Percentiles rank a stretch among this genome's conserved stretches.
phyloP scores from a whole-genome alignment of 1,284 basidiomycete species.

The Ustilago cynodontis region DNA sequence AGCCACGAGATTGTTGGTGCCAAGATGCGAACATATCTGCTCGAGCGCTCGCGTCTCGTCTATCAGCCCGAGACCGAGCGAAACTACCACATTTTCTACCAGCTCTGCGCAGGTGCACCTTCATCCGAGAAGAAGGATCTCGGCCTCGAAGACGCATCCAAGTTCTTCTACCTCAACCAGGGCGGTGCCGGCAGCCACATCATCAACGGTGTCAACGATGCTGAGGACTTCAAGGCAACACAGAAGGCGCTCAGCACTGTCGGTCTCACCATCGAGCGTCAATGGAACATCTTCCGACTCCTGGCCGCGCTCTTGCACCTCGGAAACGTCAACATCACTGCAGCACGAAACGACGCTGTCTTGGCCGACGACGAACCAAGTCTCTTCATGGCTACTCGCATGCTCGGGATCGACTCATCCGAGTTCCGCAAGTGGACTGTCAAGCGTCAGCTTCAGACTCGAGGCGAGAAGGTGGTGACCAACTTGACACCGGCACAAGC shows the following conservation, averaged over 20 bases:
- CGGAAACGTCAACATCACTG: constrained; percentile 92
- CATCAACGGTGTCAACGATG: constrained; percentile 93
- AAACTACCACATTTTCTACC: constrained; percentile 99
- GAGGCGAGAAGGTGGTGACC: constrained; percentile 95
- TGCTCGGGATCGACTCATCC: constrained; percentile 88
- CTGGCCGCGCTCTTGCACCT: constrained; percentile 93
- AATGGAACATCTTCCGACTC: constrained; percentile 97
- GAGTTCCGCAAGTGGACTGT: constrained; percentile 99
- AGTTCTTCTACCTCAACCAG: constrained; percentile 93
- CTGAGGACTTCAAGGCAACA: constrained; percentile 91
- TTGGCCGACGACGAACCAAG: constrained; percentile 88
- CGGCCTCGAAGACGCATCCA: constrained; percentile 84
- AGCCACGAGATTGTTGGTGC: constrained; percentile 97
- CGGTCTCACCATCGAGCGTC: constrained; percentile 94
- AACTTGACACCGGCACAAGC: constrained; percentile 88
- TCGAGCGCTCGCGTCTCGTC: constrained; percentile 96
- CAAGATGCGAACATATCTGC: constrained; percentile 94
- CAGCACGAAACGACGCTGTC: constrained; percentile 83
- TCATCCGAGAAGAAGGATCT: constrained; percentile 94
- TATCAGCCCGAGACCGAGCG: constrained; percentile 93
- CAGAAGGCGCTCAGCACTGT: constrained; percentile 95
- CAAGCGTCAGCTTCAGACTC: constrained; percentile 95
- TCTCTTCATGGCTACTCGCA: constrained; percentile 83
- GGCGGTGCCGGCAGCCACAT: constrained; percentile 86
- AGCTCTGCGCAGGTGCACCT: constrained; percentile 96